phyloP scores from a whole-genome alignment of 2,329 filamentous ascomycete genomes.

The Neocatenulostroma microsporum region DNA sequence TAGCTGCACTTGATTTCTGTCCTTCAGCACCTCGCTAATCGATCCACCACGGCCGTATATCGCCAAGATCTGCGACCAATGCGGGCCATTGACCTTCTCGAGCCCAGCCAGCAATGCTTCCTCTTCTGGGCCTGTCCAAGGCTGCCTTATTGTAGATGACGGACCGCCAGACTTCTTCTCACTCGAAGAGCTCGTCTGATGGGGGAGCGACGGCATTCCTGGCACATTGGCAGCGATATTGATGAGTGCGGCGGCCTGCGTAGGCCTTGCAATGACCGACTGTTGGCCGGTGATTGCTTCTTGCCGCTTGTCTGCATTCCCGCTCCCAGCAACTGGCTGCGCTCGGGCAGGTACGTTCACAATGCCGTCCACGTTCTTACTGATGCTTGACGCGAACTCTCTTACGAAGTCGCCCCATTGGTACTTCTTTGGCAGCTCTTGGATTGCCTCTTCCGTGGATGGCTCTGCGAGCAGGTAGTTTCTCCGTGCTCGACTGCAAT shows the following conservation, averaged over 20 bases:
- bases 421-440: slow-evolving; percentile 51
- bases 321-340: slow-evolving; percentile 11
- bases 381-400: slow-evolving; percentile 51
- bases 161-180: slow-evolving; percentile 7
- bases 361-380: slow-evolving; percentile 47
- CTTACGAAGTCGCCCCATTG: slow-evolving; percentile 57
- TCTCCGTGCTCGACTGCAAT: slow-evolving; percentile 46
- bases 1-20: slow-evolving; percentile 81
- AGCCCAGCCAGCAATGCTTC: slow-evolving; percentile 83
- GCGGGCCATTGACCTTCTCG: slow-evolving; percentile 79
- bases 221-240: no score
- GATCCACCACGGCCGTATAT: slow-evolving; percentile 75
- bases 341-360: slow-evolving; percentile 26
- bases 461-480: slow-evolving; percentile 50
- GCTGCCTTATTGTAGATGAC: slow-evolving; percentile 45
- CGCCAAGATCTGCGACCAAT: slow-evolving; percentile 86
- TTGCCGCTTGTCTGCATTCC: slow-evolving; percentile 11
- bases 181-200: slow-evolving; percentile 6
- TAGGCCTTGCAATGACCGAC: no score
- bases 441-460: slow-evolving; percentile 34
- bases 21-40: slow-evolving; percentile 74
- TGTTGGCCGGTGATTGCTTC: no score
- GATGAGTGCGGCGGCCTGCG: no score
- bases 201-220: slow-evolving; percentile 1
- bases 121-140: slow-evolving; percentile 85